phyloP scores from a whole-genome alignment of 2,329 filamentous ascomycete species.

The Coniochaeta pulveracea region DNA sequence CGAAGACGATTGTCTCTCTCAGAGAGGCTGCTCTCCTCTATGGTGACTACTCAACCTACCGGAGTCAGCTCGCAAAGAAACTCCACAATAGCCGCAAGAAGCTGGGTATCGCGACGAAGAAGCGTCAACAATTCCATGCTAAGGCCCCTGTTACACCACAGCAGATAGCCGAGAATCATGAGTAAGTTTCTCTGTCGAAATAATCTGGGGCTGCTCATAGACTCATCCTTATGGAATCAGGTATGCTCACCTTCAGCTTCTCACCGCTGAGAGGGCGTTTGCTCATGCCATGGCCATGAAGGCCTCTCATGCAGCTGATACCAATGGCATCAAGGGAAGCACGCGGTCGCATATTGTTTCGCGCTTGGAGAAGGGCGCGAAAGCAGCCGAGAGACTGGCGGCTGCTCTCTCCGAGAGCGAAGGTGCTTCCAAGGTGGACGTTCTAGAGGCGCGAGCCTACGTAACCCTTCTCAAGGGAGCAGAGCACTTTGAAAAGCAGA shows the following conservation, averaged over 20 bases:
- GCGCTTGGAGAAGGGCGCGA: constrained; percentile 68
- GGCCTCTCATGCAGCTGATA: constrained; percentile 65
- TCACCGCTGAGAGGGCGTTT: constrained; percentile 85
- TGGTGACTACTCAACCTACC: constrained; percentile 82
- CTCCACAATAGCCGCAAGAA: constrained; percentile 77
- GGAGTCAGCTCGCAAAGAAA: constrained; percentile 66
- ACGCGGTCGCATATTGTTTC: constrained; percentile 84
- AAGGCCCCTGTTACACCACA: constrained; percentile 61
- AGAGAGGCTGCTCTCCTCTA: constrained; percentile 77
- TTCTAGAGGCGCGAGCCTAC: constrained; percentile 82
- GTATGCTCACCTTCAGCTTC: constrained; percentile 66
- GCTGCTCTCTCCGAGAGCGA: constrained; percentile 50
- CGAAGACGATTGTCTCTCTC: constrained; percentile 66
- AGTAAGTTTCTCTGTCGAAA: constrained; percentile 40
- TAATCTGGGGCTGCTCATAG: constrained; percentile 66
- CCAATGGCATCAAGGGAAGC: constrained; percentile 66
- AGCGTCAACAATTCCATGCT: constrained; percentile 72
- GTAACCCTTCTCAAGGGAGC: constrained; percentile 64
- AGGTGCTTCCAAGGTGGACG: constrained; percentile 56
- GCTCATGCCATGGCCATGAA: constrained; percentile 95
- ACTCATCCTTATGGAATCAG: constrained; percentile 40
- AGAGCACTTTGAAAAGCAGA: constrained; percentile 75
- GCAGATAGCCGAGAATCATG: constrained; percentile 62
- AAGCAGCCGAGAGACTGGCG: constrained; percentile 57
- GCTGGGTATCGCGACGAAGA: constrained; percentile 72